Conservation (phyloP, 2,329 filamentous ascomycete genomes). For the Zymoseptoria brevis region DNA sequence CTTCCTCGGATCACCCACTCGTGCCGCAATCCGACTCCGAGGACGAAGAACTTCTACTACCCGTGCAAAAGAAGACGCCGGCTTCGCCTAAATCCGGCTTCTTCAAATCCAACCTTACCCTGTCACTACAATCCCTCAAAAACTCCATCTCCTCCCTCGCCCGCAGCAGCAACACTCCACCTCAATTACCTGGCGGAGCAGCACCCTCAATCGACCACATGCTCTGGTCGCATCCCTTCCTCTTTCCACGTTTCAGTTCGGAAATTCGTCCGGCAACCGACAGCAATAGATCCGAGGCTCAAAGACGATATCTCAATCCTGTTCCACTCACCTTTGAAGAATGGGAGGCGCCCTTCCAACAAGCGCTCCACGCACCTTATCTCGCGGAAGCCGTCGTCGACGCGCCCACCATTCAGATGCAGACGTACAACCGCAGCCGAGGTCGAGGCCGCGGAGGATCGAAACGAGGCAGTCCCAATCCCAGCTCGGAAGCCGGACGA, state of each 20-base stretch:
- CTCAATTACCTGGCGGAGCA: conserved; percentile 7
- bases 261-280: conserved; percentile 52
- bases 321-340: conserved; percentile 35
- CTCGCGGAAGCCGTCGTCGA: conserved; percentile 29
- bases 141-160: conserved; percentile 52
- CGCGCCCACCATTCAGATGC: conserved; percentile 54
- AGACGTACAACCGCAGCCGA: conserved; percentile 44
- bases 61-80: conserved; percentile 22
- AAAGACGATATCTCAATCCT: conserved; percentile 55
- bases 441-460: conserved; percentile 27
- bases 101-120: conserved; percentile 57
- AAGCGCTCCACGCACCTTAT: conserved; percentile 29
- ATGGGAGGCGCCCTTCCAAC: conserved; percentile 31
- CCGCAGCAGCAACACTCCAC: conserved; percentile 27
- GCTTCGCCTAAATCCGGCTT: conserved; percentile 38
- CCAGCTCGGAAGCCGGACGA: conserved; percentile 37
- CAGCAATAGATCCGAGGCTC: conserved; percentile 46
- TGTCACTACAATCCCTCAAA: conserved; percentile 54
- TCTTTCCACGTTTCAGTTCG: conserved; percentile 51
- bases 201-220: conserved; percentile 42
- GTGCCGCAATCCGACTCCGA: conserved; percentile 32
- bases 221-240: conserved; percentile 50
- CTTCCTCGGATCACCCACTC: conserved; percentile 50
- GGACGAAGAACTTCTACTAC: conserved; percentile 27
- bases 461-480: conserved; percentile 31